Conservation (phyloP, 306 rosid species). For the Acacia melanoxylon region DNA sequence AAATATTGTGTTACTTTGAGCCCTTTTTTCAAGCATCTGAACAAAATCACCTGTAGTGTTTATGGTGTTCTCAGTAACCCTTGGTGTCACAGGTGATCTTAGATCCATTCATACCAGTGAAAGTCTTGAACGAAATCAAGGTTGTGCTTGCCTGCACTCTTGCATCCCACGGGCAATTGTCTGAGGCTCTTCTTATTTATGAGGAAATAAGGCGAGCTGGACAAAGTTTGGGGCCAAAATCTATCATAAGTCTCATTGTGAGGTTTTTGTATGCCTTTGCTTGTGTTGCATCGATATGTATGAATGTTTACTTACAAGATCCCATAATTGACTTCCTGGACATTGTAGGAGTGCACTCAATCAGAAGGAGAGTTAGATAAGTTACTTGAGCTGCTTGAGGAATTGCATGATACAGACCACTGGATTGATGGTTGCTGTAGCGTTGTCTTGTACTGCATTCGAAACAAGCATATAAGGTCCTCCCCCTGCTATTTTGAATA, state of each 20-base stretch:
- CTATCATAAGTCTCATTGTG: conserved; percentile 65
- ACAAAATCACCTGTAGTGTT: conserved; percentile 1
- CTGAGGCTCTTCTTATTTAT: conserved; percentile 57
- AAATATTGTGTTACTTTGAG: not conserved
- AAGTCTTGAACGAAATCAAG: conserved; percentile 53
- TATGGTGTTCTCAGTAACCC: conserved; percentile 10
- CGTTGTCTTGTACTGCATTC: conserved; percentile 61
- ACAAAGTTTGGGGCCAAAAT: conserved; percentile 54
- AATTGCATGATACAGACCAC: conserved; percentile 46
- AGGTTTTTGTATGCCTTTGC: conserved; percentile 32
- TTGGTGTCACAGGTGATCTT: conserved; percentile 46
- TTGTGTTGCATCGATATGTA: not conserved
- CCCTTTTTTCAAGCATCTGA: not conserved
- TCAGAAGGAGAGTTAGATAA: conserved; percentile 57
- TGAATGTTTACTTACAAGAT: not conserved
- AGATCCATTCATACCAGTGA: conserved; percentile 52
- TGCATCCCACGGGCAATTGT: conserved; percentile 59
- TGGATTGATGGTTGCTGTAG: conserved; percentile 78
- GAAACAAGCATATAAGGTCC: conserved; percentile 66
- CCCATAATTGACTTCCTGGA: conserved; percentile 12
- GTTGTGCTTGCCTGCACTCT: conserved; percentile 65
- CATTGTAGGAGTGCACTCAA: conserved; percentile 52
- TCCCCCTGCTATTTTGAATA: not conserved
- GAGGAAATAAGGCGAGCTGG: conserved; percentile 64
- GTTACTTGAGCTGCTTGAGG: conserved; percentile 60